A percentile compares a stretch with the other conserved stretches of the same genome.
These are phyloP conservation scores for Viola pubescens DNA, from an alignment of 441 rosid species.

Conservation along the genomic window DNA sequence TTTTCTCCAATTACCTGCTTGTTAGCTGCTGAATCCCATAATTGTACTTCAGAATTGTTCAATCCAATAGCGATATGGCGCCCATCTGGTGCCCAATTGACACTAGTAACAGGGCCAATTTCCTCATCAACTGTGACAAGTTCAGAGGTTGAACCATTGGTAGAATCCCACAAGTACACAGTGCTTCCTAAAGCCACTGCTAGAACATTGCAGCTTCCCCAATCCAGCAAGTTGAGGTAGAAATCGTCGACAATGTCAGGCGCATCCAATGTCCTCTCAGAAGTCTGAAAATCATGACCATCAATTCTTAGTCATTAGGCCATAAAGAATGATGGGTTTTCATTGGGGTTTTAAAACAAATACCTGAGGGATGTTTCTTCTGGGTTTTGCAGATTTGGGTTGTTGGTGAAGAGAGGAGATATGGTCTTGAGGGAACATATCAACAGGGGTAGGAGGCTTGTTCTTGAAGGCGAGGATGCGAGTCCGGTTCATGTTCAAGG, in stretches of 20 bases:
- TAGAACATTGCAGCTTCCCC: slow-evolving; percentile 64
- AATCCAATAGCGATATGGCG: slow-evolving; percentile 62
- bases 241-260: slow-evolving; percentile 64
- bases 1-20: slow-evolving; percentile 22
- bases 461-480: slow-evolving; percentile 65
- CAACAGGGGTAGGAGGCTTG: slow-evolving; percentile 50
- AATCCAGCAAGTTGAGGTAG: slow-evolving; percentile 61
- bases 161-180: slow-evolving; percentile 67
- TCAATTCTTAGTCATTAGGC: not conserved
- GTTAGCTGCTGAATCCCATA: slow-evolving; percentile 59
- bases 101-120: slow-evolving; percentile 61
- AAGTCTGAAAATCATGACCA: slow-evolving; percentile 25
- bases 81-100: slow-evolving; percentile 79
- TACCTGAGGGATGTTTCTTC: slow-evolving; percentile 55
- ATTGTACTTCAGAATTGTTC: slow-evolving; percentile 59
- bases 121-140: slow-evolving; percentile 66
- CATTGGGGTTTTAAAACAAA: not conserved
- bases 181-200: slow-evolving; percentile 60
- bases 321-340: not conserved
- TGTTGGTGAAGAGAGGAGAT: slow-evolving; percentile 25
- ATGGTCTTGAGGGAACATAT: slow-evolving; percentile 26
- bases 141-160: slow-evolving; percentile 53
- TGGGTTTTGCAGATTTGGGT: slow-evolving; percentile 38
- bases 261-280: slow-evolving; percentile 68
- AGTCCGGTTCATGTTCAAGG: slow-evolving; percentile 53